A percentile compares a stretch with the other conserved stretches of the same genome.
phyloP scores from a whole-genome alignment of 805 yeast genomes.

The Jamesozyma piceae region DNA sequence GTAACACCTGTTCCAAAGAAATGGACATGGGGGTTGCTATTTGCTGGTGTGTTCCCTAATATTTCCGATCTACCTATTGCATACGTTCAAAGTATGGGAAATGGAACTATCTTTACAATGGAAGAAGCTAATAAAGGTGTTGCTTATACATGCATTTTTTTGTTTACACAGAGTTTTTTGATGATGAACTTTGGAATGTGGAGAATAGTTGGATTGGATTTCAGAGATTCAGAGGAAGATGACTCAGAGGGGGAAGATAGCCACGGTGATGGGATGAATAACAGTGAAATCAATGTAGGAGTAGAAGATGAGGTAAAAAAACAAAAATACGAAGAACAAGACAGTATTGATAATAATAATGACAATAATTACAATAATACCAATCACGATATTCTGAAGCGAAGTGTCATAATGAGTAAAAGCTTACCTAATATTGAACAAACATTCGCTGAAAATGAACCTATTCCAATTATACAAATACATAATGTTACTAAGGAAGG shows the following conservation, averaged over 20 bases:
- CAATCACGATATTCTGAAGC: background rate
- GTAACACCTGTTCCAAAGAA: slow-evolving; percentile 54
- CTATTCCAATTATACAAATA: background rate
- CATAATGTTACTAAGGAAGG: background rate
- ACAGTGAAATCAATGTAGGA: background rate
- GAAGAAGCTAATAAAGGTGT: slow-evolving; percentile 60
- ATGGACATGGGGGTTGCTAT: slow-evolving; percentile 69
- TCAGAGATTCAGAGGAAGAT: slow-evolving; percentile 31
- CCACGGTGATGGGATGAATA: background rate
- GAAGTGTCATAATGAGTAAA: background rate
- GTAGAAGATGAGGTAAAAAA: background rate
- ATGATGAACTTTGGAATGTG: slow-evolving; percentile 74
- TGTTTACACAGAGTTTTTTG: slow-evolving; percentile 53
- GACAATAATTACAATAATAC: background rate
- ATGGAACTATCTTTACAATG: slow-evolving; percentile 44
- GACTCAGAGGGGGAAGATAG: background rate
- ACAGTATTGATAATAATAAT: background rate
- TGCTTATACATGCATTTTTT: slow-evolving; percentile 69
- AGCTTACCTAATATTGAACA: background rate
- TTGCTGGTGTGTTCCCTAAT: slow-evolving; percentile 71
- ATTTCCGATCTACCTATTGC: slow-evolving; percentile 82
- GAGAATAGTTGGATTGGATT: slow-evolving; percentile 62
- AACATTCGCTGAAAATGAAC: background rate
- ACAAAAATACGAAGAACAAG: background rate
- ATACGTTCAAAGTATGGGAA: slow-evolving; percentile 62